Conservation (phyloP, 257 asterid genomes). For the Prunella vulgaris region DNA sequence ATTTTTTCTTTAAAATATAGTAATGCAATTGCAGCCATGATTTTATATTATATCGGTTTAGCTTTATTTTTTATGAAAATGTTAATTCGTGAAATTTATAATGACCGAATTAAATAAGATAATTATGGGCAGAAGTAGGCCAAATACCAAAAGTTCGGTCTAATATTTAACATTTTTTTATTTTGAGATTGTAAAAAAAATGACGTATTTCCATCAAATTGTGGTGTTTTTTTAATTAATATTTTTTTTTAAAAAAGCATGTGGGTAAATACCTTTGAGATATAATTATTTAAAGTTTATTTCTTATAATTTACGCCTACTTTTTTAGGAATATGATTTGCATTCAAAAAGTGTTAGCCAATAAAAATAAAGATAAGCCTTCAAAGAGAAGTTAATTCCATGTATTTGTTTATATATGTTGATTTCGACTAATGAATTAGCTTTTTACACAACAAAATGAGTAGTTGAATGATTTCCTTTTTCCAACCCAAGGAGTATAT, state of each 20-base stretch:
- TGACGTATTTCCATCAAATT: background rate
- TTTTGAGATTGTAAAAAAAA: background rate
- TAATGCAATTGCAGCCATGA: background rate
- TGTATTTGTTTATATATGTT: background rate
- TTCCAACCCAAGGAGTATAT: background rate
- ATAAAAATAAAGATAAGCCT: slow-evolving; percentile 14
- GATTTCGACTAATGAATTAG: background rate
- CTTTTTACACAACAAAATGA: background rate
- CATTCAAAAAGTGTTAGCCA: slow-evolving; percentile 10
- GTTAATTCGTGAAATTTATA: background rate
- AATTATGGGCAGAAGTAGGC: background rate
- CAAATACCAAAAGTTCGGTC: background rate
- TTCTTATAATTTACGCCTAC: slow-evolving; percentile 22
- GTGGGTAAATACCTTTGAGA: background rate
- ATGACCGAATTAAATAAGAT: too few species aligned
- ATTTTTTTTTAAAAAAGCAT: too few species aligned
- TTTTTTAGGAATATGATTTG: slow-evolving; percentile 7
- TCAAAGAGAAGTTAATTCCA: slow-evolving; percentile 16
- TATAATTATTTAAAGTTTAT: background rate
- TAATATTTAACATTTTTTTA: background rate
- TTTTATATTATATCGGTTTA: background rate
- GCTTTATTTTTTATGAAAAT: background rate
- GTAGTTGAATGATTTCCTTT: background rate
- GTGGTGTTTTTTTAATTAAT: too few species aligned
- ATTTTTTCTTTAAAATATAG: background rate